Percentiles rank a stretch among this genome's conserved stretches.
Conservation (phyloP, 176 grass and related monocot genomes). For the Zea luxurians region DNA sequence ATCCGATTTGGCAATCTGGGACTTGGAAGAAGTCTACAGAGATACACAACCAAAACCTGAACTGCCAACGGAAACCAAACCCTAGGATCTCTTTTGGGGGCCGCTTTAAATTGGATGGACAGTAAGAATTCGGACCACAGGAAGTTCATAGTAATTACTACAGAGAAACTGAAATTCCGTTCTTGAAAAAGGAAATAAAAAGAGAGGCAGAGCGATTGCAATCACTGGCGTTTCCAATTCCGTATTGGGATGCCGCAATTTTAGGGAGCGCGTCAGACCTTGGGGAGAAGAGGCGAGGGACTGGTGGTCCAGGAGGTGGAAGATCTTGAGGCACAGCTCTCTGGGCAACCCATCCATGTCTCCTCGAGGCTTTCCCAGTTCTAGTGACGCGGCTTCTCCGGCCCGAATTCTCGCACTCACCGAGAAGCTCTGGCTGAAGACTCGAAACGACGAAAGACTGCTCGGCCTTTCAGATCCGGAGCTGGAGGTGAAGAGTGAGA, state of each 20-base stretch:
- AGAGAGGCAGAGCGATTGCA: background rate
- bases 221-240: background rate
- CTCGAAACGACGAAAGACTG: too few species aligned
- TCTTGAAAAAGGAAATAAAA: background rate
- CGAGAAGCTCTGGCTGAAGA: background rate
- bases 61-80: background rate
- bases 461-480: constrained; percentile 24
- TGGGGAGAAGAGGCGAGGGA: constrained; percentile 66
- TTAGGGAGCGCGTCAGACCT: constrained; percentile 40
- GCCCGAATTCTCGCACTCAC: background rate
- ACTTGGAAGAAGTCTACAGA: background rate
- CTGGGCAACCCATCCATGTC: constrained; percentile 54
- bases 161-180: background rate
- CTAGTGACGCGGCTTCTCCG: background rate
- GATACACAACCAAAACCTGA: background rate
- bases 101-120: background rate
- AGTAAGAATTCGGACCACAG: background rate
- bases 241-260: background rate
- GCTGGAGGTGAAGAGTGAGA: background rate
- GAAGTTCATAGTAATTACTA: background rate
- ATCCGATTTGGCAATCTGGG: background rate
- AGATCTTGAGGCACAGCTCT: constrained; percentile 76
- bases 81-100: background rate
- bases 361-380: background rate
- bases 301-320: constrained; percentile 67